Percentiles rank a stretch among this genome's conserved stretches.
These are phyloP conservation scores for Penicillium digitatum DNA, from an alignment of 2,329 filamentous ascomycete species.

Conservation along the genomic window DNA sequence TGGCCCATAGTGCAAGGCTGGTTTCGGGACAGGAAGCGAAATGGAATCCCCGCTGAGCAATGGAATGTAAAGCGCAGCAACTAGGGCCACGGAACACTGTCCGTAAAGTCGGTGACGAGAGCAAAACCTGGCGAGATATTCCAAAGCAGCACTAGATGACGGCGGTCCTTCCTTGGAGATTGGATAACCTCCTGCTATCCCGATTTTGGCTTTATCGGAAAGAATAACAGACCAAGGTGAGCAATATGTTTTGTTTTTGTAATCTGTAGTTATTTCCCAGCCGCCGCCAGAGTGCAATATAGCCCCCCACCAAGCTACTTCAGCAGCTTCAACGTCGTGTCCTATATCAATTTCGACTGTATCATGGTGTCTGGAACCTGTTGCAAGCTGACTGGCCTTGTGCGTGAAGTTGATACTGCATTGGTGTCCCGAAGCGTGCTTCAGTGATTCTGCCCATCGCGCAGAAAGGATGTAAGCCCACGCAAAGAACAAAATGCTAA, in stretches of 20 bases:
- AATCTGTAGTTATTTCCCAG: not conserved
- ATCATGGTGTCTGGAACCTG: not conserved
- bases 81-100: constrained; percentile 23
- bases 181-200: not conserved
- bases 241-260: not conserved
- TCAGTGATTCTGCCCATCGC: not conserved
- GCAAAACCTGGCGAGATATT: constrained; percentile 23
- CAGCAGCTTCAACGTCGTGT: not conserved
- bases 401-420: not conserved
- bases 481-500: not conserved
- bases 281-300: not conserved
- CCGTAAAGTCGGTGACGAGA: constrained; percentile 17
- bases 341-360: not conserved
- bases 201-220: not conserved
- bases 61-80: constrained; percentile 20
- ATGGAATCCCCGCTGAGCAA: constrained; percentile 4
- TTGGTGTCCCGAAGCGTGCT: not conserved
- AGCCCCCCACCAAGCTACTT: not conserved
- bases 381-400: not conserved
- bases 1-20: not conserved
- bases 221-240: not conserved
- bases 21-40: constrained; percentile 19
- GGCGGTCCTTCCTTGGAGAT: constrained; percentile 1
- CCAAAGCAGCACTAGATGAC: constrained; percentile 16
- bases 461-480: not conserved